Evolutionary conservation across 495 filamentous ascomycete genomes (phyloP), one percentile per base, ranked within the genome.

Genomic region (Parathielavia appendiculata): DNA sequence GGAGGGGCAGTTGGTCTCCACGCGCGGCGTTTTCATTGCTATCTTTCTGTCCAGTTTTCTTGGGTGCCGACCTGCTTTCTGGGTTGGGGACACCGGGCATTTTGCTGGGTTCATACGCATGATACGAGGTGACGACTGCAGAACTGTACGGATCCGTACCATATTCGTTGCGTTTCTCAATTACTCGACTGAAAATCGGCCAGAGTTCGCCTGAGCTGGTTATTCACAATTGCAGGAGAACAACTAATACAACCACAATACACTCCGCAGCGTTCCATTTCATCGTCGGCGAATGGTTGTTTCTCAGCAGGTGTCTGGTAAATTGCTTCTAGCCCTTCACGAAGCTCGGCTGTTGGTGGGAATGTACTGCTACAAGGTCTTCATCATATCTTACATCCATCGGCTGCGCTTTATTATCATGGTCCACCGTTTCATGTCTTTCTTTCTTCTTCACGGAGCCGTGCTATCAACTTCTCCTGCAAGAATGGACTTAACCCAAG

Each of bases 401-500:
- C 11, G 36, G 6, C 26, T 30, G 26, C 26, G 26, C 26, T 6
- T 30, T 30, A 2, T 30, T 6, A 6, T 30, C 26, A 3, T 30
- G 26, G 6, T 2, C 6, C 2, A 30, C 26, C 26, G 26, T 30
- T 7, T 59, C 23, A 61, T 12, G 35, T 5, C 51, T 62, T 66
- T 48, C 40, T 62, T 38, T 69, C 61, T 34, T 69, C 66, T 40
- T 69, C 59, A 5, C 57, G 64, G 12, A 69, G 61, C 17, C 64
- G 38, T 1, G 57, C 52, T 26, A 67, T 55, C 43, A 69, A n/a
- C 51, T 65, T 69, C 34, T 65, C 64, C 30, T 55, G 39, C n/a
- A 69, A 52, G 43, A 69, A 66, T 0, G 63, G 59, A 30, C 66
- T 69, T 34, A 69, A 23, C 13, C 66, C 66, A 7, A 69, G 60